phyloP scores from a whole-genome alignment of 345 rosid species.

The Bruguiera sexangula region DNA sequence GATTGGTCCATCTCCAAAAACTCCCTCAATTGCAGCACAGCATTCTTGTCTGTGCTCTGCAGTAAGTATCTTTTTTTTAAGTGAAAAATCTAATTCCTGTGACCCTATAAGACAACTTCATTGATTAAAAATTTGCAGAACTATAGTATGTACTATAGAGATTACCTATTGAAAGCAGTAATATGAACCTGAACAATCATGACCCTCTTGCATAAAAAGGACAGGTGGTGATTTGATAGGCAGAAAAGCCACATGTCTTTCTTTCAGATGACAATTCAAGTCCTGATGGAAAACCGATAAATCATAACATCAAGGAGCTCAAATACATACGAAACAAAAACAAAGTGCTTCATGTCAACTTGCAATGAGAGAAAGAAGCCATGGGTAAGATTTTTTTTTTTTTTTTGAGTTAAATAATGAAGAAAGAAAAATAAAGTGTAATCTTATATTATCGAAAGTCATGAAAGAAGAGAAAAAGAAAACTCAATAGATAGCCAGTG shows the following conservation, averaged over 20 bases:
- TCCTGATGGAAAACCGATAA: slow-evolving; percentile 38
- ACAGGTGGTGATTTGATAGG: slow-evolving; percentile 71
- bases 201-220: slow-evolving; percentile 35
- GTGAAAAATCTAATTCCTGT: slow-evolving; percentile 24
- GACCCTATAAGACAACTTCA: slow-evolving; percentile 31
- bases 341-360: background rate
- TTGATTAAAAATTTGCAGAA: background rate
- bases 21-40: slow-evolving; percentile 41
- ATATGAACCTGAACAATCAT: slow-evolving; percentile 32
- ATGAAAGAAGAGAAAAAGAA: background rate
- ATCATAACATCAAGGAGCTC: background rate
- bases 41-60: slow-evolving; percentile 65
- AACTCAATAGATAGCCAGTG: background rate
- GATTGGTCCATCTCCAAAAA: slow-evolving; percentile 49
- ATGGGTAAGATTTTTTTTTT: background rate
- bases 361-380: background rate
- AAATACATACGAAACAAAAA: background rate
- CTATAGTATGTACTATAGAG: background rate
- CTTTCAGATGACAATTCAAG: slow-evolving; percentile 46
- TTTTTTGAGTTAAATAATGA: background rate
- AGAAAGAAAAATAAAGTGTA: background rate
- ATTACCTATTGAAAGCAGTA: background rate
- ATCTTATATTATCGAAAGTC: background rate
- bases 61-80: slow-evolving; percentile 38
- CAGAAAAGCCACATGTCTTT: slow-evolving; percentile 35